These are phyloP conservation scores for Komagataea norvegica DNA, from an alignment of 1,139 yeast species.

Conservation along the genomic window DNA sequence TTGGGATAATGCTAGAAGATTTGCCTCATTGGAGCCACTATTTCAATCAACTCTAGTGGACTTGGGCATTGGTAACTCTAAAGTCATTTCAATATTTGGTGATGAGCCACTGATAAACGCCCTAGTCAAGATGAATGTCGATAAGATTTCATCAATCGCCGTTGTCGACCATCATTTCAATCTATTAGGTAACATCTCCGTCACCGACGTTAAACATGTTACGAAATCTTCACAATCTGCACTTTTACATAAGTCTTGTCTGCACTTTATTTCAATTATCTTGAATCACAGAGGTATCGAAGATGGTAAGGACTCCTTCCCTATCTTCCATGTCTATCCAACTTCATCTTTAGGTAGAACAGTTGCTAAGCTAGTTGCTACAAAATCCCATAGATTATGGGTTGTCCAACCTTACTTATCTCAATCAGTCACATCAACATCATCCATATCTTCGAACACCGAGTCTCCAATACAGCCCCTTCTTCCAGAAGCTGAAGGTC, in stretches of 20 bases:
- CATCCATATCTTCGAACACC: conserved; percentile 17
- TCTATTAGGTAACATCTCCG: conserved; percentile 85
- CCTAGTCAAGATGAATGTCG: conserved; percentile 73
- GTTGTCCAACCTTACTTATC: conserved; percentile 57
- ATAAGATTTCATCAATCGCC: conserved; percentile 85
- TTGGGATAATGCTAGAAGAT: conserved; percentile 89
- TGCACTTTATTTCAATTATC: conserved; percentile 83
- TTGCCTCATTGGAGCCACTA: conserved; percentile 71
- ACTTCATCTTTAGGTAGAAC: conserved; percentile 80
- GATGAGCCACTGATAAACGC: conserved; percentile 88
- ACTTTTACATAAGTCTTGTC: conserved; percentile 72
- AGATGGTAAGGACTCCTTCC: conserved; percentile 94
- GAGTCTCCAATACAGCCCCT: conserved; percentile 20
- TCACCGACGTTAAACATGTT: conserved; percentile 86
- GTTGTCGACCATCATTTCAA: conserved; percentile 79
- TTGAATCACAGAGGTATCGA: conserved; percentile 84
- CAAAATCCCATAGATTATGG: conserved; percentile 92
- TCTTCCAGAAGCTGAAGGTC: conserved; percentile 38
- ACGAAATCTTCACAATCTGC: conserved; percentile 83
- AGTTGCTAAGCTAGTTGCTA: conserved; percentile 91
- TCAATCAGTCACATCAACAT: conserved; percentile 12
- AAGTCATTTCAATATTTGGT: conserved; percentile 76
- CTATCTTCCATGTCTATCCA: conserved; percentile 87
- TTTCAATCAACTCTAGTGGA: conserved; percentile 64
- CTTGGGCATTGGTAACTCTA: conserved; percentile 59